Conservation (phyloP, 2,329 filamentous ascomycete genomes). For the Trichoderma atroviride region DNA sequence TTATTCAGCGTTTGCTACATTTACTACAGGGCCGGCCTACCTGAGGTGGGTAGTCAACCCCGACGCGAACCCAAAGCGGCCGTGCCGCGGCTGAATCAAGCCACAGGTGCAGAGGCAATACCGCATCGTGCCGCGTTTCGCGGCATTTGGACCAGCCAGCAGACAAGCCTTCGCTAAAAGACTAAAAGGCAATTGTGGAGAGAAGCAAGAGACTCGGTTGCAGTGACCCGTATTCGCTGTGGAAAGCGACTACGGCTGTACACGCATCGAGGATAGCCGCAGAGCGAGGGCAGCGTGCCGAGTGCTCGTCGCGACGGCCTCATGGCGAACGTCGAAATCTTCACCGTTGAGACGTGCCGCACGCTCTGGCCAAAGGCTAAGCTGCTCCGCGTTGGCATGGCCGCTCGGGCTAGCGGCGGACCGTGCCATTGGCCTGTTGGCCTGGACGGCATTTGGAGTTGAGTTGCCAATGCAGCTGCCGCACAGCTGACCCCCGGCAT, state of each 20-base stretch:
- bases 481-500: constrained; percentile 14
- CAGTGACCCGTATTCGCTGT: not conserved
- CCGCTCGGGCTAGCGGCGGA: constrained; percentile 7
- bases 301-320: not conserved
- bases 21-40: not conserved
- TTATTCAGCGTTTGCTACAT: not conserved
- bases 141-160: constrained; percentile 16
- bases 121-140: constrained; percentile 12
- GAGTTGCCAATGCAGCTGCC: not conserved
- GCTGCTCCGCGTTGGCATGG: not conserved
- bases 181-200: not conserved
- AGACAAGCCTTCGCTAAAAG: not conserved
- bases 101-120: constrained; percentile 1
- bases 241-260: not conserved
- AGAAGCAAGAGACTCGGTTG: not conserved
- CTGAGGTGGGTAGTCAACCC: constrained; percentile 4
- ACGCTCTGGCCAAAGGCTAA: not conserved
- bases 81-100: not conserved
- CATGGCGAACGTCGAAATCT: not conserved
- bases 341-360: not conserved
- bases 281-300: not conserved
- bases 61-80: constrained; percentile 12
- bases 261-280: not conserved
- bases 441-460: constrained; percentile 3
- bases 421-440: not conserved